Conservation (phyloP, 257 asterid species). For the Gardenia jasminoides region DNA sequence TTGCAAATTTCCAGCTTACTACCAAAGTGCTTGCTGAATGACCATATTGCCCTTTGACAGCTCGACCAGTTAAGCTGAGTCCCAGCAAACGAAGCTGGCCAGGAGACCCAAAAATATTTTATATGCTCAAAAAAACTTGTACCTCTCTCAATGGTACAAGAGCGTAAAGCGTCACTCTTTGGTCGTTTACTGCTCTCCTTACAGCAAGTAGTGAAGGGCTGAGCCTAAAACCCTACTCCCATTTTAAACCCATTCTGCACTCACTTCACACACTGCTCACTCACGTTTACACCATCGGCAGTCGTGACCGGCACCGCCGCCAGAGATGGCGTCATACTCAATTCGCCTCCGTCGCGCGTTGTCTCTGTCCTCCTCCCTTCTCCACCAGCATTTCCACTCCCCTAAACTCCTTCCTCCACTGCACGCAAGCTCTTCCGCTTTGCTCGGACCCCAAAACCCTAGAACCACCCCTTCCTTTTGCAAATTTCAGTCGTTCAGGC, state of each 20-base stretch:
- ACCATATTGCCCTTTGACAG: background rate
- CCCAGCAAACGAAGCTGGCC: too few relatives aligned
- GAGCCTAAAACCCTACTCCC: slow-evolving; percentile 24
- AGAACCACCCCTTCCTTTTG: background rate
- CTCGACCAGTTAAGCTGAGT: too few relatives aligned
- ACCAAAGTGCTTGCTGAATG: background rate
- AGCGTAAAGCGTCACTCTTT: too few relatives aligned
- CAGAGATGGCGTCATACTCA: slow-evolving; percentile 29
- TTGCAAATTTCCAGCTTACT: background rate
- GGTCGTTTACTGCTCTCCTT: too few relatives aligned
- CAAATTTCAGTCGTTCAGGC: slow-evolving; percentile 21
- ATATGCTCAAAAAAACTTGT: too few relatives aligned
- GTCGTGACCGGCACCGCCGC: background rate
- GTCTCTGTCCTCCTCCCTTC: slow-evolving; percentile 31
- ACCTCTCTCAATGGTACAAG: too few relatives aligned
- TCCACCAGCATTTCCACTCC: slow-evolving; percentile 24
- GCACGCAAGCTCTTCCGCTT: slow-evolving; percentile 8
- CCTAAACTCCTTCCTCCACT: slow-evolving; percentile 10
- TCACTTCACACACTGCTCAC: background rate
- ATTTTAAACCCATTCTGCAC: background rate
- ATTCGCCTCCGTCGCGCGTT: slow-evolving; percentile 40
- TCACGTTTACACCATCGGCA: background rate
- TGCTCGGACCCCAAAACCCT: background rate
- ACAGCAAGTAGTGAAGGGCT: too few relatives aligned
- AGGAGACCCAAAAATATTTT: too few relatives aligned